Conservation (phyloP, 306 rosid genomes). For the Comarum palustre region DNA sequence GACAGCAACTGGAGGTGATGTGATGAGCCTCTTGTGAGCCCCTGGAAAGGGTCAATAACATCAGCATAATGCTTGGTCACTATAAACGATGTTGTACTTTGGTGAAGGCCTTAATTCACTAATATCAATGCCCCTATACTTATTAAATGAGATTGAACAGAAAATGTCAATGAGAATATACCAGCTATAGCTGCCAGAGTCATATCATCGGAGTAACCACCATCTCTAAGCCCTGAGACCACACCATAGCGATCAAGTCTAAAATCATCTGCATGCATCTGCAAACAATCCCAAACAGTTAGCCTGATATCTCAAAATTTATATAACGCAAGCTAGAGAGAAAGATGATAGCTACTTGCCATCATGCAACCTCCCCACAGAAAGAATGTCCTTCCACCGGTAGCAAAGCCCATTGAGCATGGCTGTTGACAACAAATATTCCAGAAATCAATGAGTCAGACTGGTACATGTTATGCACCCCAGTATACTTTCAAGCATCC, state of each 20-base stretch:
- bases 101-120: neutral
- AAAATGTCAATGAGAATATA: conserved; percentile 26
- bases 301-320: conserved; percentile 12
- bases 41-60: conserved; percentile 44
- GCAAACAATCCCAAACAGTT: conserved; percentile 35
- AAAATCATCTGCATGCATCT: conserved; percentile 98
- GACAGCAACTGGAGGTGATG: conserved; percentile 92
- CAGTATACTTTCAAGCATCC: neutral
- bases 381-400: conserved; percentile 97
- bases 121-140: neutral
- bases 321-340: conserved; percentile 15
- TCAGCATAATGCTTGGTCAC: conserved; percentile 7
- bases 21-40: conserved; percentile 82
- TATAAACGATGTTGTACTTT: neutral
- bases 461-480: neutral
- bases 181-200: conserved; percentile 96
- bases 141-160: neutral
- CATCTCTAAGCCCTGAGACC: conserved; percentile 74
- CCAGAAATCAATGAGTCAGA: conserved; percentile 7
- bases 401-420: conserved; percentile 99
- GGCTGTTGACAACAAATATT: conserved; percentile 53
- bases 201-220: conserved; percentile 99
- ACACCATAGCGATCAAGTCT: conserved; percentile 73
- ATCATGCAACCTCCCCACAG: conserved; percentile 99
- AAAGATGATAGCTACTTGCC: conserved; percentile 55